Evolutionary conservation across 2,329 filamentous ascomycete species (phyloP), one percentile per base, ranked within the genome.

Genomic region (Acephala macrosclerotiorum): DNA sequence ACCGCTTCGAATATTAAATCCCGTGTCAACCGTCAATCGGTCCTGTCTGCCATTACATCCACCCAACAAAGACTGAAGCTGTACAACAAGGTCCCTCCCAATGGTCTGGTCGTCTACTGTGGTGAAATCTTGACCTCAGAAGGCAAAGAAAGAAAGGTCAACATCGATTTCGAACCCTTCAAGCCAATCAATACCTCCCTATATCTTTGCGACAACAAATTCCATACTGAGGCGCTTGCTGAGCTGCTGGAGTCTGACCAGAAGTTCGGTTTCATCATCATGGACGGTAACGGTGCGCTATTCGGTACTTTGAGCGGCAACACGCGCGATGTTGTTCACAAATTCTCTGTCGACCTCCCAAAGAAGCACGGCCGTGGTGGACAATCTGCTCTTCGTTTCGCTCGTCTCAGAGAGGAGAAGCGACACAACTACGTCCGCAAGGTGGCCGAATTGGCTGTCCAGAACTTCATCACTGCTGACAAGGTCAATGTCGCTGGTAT

Each of bases 311-410:
- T 99, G 49, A 97, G 94, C 76, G 96, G 96, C 74, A 99, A 99
- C 82, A 99, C 96, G 40, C 90, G 96, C 79, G 96, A 99, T 75
- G 87, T 99, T 58, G 87, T 98, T 60, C 96, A 99, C 84, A 99
- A 99, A 82, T 97, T 99, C 84, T 93, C 92, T 22, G 96, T 99
- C 79, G 96, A 99, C 85, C 85, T 99, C 65, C 96, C 96, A 80
- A 99, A 99, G 90, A 99, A 99, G 87, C 96, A 99, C 88, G 96
- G 96, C 71, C 94, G 96, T 91, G 96, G 96, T 94, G 96, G 96
- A 87, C 96, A 99, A 86, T 99, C 96, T 73, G 96, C 96, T 67
- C 88, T 99, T 77, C 96, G 96, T 95, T 99, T 99, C 82, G 93
- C 96, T 70, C 96, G 96, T 94, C 91, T 99, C 66, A 91, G 96